phyloP scores from a whole-genome alignment of 2,329 filamentous ascomycete species.

The Apiospora pterosperma region DNA sequence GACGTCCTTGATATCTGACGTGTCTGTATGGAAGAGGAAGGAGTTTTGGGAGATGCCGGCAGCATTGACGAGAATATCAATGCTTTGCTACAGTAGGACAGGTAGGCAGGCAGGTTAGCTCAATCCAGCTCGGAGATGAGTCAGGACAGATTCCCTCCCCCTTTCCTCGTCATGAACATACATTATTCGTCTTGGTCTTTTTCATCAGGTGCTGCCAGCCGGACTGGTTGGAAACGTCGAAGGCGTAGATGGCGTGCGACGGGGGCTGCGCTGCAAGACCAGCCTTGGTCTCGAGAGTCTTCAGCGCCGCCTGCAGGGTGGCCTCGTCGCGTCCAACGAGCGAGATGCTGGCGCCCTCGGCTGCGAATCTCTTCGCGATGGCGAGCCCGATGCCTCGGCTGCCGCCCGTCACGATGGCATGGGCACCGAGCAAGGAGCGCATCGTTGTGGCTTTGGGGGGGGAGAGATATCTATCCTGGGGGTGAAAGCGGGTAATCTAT shows the following conservation, averaged over 20 bases:
- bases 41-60: conserved; percentile 69
- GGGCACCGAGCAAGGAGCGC: conserved; percentile 41
- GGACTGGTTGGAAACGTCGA: conserved; percentile 19
- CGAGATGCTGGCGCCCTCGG: conserved; percentile 55
- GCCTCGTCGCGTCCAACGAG: conserved; percentile 56
- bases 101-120: background rate
- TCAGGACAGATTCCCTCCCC: no score
- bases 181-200: background rate
- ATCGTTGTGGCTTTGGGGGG: conserved; percentile 11
- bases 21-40: conserved; percentile 54
- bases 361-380: conserved; percentile 64
- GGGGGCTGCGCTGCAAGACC: background rate
- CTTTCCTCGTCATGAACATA: no score
- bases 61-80: conserved; percentile 71
- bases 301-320: conserved; percentile 33
- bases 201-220: background rate
- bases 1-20: conserved; percentile 51
- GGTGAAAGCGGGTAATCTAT: no score
- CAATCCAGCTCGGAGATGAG: background rate
- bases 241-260: conserved; percentile 12
- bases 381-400: conserved; percentile 68
- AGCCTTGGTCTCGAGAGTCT: conserved; percentile 24
- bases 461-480: background rate
- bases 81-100: conserved; percentile 13
- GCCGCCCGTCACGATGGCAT: conserved; percentile 64